Conservation (phyloP, 208 protist species). For the Trypanosoma scelopori region DNA sequence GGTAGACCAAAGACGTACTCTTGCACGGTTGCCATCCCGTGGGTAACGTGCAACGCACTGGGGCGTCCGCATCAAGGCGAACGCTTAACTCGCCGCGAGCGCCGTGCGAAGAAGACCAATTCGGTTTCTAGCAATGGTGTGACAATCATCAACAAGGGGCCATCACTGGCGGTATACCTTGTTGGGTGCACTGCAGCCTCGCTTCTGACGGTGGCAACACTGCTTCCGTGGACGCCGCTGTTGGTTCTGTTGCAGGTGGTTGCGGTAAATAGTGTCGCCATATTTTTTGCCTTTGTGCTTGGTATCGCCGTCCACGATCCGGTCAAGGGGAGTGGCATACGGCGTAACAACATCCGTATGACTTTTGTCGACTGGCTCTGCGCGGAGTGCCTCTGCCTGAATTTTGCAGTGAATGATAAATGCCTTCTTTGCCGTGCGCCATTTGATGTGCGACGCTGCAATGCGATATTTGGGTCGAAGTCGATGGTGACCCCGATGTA, state of each 20-base stretch:
- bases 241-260: conserved; percentile 11
- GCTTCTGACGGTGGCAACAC: conserved; percentile 2
- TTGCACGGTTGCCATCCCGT: conserved; percentile 42
- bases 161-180: conserved; percentile 41
- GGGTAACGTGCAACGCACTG: background rate
- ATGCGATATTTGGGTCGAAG: conserved; percentile 51
- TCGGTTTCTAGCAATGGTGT: background rate
- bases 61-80: background rate
- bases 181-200: conserved; percentile 6
- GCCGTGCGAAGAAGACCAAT: background rate
- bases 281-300: conserved; percentile 34
- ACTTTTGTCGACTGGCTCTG: conserved; percentile 84
- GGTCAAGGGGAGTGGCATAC: conserved; percentile 36
- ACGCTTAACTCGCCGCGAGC: too few relatives aligned
- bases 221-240: conserved; percentile 1
- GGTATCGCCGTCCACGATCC: conserved; percentile 45
- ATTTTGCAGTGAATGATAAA: conserved; percentile 63
- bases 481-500: conserved; percentile 44
- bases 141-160: conserved; percentile 17
- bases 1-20: conserved; percentile 66
- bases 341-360: conserved; percentile 59
- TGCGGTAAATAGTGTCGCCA: conserved; percentile 7
- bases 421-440: conserved; percentile 77
- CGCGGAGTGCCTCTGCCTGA: conserved; percentile 51
- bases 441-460: conserved; percentile 41